Base-by-base conservation (phyloP, 306 rosid species). In the Styphnolobium japonicum region DNA sequence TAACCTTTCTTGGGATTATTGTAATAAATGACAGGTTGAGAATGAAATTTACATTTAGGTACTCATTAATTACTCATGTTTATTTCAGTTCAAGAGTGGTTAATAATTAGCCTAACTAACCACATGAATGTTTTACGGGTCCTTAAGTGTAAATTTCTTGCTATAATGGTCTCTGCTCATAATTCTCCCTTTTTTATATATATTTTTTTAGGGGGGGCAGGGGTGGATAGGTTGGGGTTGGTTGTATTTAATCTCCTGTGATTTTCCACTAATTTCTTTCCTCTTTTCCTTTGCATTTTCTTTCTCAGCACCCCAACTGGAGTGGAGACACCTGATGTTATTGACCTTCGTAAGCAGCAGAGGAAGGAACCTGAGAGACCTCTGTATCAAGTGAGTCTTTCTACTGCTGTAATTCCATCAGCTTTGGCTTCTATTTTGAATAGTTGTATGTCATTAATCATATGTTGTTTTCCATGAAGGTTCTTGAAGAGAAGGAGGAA, bases 331-430 rank as follows among this genome's bases (percentile, higher is more conserved):
- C 95, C 92, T 67, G 95, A 88, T 77, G 89, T 88, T 64, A 90
- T 90, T 77, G 95, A 90, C 82, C 88, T 90, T 56, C 90, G 96
- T 34, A 91, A 91, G 90, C 90, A 84, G 81, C 96, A 87, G 86
- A 89, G 90, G 57, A 89, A 91, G 84, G 96, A 91, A 63, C 89
- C 90, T 6, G 96, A 91, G 27, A 89, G 88, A 80, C 90, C 96
- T 34, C 86, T 91, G 73, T 91, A 91, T 79, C 90, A 89, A 83
- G 93, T 89, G 48, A 81, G 91, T 81, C 11, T 21, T 70, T 67
- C n/a, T 27, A 58, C 46, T 25, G 21, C 15, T 39, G 27, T 16
- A 75, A 6, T 65, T 36, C 1, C 58, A 4, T 63, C 14, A 40
- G 23, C 66, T 15, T 15, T 77, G 4, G 1, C 22, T 27, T 63